A percentile compares a stretch with the other conserved stretches of the same genome.
These are phyloP conservation scores for Calvatia gigantea DNA, from an alignment of 768 basidiomycete species.

Conservation along the genomic window DNA sequence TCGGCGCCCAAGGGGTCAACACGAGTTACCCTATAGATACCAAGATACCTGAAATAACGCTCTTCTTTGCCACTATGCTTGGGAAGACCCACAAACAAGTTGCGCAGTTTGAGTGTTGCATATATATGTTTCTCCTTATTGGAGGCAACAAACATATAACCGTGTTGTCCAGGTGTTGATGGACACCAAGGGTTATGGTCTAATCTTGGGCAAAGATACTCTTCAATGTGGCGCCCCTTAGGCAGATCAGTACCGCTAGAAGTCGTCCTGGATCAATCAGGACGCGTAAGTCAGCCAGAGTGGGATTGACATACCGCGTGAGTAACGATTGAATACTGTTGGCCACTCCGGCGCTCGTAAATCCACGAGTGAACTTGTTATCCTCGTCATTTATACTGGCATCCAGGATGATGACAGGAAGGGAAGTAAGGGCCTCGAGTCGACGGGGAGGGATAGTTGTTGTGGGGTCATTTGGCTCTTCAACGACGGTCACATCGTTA, in stretches of 20 bases:
- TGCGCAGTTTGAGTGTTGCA: slow-evolving; percentile 31
- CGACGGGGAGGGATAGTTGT: slow-evolving; percentile 19
- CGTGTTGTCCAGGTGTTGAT: slow-evolving; percentile 42
- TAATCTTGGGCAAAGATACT: slow-evolving; percentile 47
- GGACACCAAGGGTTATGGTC: slow-evolving; percentile 57
- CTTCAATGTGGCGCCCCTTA: slow-evolving; percentile 28
- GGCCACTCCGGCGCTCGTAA: slow-evolving; percentile 35
- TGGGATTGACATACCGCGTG: slow-evolving; percentile 26
- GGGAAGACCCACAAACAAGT: slow-evolving; percentile 43
- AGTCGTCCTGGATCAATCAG: slow-evolving; percentile 20
- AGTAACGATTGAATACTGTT: slow-evolving; percentile 35
- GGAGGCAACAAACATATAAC: slow-evolving; percentile 55
- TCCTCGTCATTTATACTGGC: slow-evolving; percentile 19
- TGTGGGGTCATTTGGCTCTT: background rate
- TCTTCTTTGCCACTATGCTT: slow-evolving; percentile 19
- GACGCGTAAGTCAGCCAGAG: background rate
- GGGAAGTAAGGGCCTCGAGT: slow-evolving; percentile 17
- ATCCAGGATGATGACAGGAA: slow-evolving; percentile 23
- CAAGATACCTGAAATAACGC: slow-evolving; percentile 42
- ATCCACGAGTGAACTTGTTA: slow-evolving; percentile 36
- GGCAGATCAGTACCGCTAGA: slow-evolving; percentile 25
- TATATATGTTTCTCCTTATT: slow-evolving; percentile 43
- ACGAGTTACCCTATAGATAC: slow-evolving; percentile 41
- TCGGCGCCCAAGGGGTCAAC: slow-evolving; percentile 35
- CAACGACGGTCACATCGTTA: slow-evolving; percentile 12